Conservation (phyloP, 768 basidiomycete genomes). For the Russula compacta region DNA sequence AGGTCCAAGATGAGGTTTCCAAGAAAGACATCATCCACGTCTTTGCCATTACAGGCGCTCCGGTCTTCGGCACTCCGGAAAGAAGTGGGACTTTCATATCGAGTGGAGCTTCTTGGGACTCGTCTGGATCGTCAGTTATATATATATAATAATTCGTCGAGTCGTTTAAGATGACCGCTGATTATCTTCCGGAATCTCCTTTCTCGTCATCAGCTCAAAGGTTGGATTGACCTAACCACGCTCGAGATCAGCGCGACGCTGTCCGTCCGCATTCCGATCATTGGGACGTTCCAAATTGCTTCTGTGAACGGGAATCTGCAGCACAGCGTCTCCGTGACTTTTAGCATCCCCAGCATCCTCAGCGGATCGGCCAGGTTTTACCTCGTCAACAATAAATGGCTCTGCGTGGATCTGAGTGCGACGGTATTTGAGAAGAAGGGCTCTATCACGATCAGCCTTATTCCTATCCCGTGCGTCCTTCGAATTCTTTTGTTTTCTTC, state of each 20-base stretch:
- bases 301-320: background rate
- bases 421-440: too few species aligned
- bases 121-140: background rate
- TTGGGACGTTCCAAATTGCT: background rate
- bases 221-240: background rate
- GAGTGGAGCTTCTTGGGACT: background rate
- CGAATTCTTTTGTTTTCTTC: too few species aligned
- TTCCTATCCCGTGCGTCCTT: too few species aligned
- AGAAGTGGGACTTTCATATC: background rate
- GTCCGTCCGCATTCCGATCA: background rate
- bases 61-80: background rate
- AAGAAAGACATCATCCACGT: background rate
- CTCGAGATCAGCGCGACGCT: background rate
- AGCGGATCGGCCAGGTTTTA: too few species aligned
- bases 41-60: background rate
- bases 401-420: too few species aligned
- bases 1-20: background rate
- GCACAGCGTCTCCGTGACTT: background rate
- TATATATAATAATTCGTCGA: too few species aligned
- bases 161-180: background rate
- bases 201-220: background rate
- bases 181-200: background rate
- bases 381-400: too few species aligned
- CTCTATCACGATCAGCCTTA: too few species aligned
- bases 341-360: too few species aligned